These are phyloP conservation scores for Mycena capillaripes DNA, from an alignment of 768 basidiomycete species.

Conservation along the genomic window DNA sequence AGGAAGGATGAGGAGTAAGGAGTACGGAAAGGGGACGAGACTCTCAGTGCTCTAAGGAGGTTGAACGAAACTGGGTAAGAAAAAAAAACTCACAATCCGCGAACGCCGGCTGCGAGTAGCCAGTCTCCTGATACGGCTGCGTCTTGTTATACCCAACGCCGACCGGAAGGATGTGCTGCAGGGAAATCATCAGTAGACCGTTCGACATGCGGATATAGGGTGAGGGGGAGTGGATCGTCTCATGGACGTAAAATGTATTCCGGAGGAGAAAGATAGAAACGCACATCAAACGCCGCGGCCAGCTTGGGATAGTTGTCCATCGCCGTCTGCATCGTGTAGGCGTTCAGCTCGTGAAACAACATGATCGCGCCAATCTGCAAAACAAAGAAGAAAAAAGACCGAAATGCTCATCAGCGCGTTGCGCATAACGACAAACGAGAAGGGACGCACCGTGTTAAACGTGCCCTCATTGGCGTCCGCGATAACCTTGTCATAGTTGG, in stretches of 20 bases:
- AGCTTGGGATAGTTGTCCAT: conserved; percentile 64
- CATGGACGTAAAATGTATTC: neutral
- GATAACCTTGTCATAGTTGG: conserved; percentile 26
- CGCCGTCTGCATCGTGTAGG: conserved; percentile 73
- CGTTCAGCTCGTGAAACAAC: conserved; percentile 68
- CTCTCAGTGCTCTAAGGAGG: too few species aligned
- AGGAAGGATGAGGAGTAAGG: too few species aligned
- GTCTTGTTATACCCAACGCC: conserved; percentile 65
- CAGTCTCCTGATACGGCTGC: conserved; percentile 66
- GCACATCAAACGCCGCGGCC: conserved; percentile 61
- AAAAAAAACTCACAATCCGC: conserved; percentile 60
- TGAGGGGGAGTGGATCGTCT: too few species aligned
- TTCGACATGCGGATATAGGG: too few species aligned
- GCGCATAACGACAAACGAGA: neutral
- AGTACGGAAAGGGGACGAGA: too few species aligned
- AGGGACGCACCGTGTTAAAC: conserved; percentile 21
- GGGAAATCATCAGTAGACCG: neutral
- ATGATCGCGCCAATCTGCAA: conserved; percentile 33
- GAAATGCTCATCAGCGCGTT: neutral
- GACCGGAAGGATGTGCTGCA: conserved; percentile 64
- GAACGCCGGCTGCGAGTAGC: conserved; percentile 59
- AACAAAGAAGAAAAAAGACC: neutral
- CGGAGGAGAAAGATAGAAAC: conserved; percentile 19
- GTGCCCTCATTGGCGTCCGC: neutral
- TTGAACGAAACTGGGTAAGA: too few species aligned